Base-by-base conservation (phyloP, 805 yeast genomes). In the Ogataea salicorniae region DNA sequence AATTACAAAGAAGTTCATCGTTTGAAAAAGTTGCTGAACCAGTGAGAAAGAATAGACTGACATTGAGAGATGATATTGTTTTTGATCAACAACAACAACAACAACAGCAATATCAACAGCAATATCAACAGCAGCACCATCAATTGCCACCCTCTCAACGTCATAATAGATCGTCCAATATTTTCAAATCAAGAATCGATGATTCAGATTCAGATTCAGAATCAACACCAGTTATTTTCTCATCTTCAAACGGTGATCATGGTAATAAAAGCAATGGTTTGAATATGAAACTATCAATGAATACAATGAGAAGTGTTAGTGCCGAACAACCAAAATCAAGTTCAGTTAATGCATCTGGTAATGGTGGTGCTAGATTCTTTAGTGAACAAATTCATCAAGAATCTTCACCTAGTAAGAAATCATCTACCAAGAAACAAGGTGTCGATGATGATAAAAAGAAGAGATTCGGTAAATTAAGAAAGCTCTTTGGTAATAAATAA, bases 141-240 rank as follows among this genome's bases (percentile, higher is more conserved):
- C 48, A 22, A 34, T 26, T 26, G 11, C 41, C 37, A 35, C 37
- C 37, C 4, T 17, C 37, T 43, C 44, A 26, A 13, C 42, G 37
- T 33, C 55, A 4, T 48, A 43, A 18, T 65, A 42, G 31, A 37
- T 37, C 39, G 26, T 34, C 46, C 29, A 40, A 31, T 31, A 36
- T 39, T 49, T 76, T 72, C 63, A 75, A 67, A 47, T 81, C 88
- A 1, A 71, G 87, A 55, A 76, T 81, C 51, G 71, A 70, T 5
- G 89, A 83, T 58, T 80, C 86, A 3, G 87, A 82, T 56, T 81
- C 83, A 14, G 87, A 82, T 40, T 61, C 61, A 14, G 80, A 75
- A 16, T 29, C 33, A 8, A n/a, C 20, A 11, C 9, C 29, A 14
- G n/a, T 35, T 22, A 7, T 31, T 2, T 15, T 35, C 16, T 15